These are phyloP conservation scores for Lactarius tabidus DNA, from an alignment of 768 basidiomycete species.

Conservation along the genomic window DNA sequence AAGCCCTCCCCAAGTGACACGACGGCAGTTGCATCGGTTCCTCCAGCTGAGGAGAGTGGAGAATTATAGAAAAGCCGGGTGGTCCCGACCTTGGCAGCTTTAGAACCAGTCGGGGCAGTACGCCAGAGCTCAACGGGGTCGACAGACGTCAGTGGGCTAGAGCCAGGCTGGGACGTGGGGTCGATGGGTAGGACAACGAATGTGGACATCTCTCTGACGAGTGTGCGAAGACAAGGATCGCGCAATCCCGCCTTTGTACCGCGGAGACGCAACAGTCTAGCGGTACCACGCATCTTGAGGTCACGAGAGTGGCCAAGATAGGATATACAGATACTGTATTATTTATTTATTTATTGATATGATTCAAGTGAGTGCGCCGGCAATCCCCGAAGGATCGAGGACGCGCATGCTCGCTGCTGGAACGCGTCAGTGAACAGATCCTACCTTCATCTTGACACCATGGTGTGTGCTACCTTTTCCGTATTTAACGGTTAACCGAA, in stretches of 20 bases:
- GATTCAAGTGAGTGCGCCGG: not conserved
- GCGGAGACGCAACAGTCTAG: constrained; percentile 8
- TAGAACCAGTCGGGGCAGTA: constrained; percentile 40
- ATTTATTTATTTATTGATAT: no score
- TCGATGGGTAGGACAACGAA: constrained; percentile 59
- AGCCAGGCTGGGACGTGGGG: constrained; percentile 36
- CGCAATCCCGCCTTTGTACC: constrained; percentile 23
- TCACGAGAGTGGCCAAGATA: no score
- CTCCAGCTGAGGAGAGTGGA: constrained; percentile 33
- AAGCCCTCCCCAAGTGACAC: constrained; percentile 58
- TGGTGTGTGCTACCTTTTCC: constrained; percentile 11
- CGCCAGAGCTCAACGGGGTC: constrained; percentile 51
- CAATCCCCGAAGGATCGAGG: constrained; percentile 4
- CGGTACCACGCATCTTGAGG: not conserved
- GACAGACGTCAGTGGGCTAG: constrained; percentile 34
- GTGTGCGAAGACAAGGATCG: constrained; percentile 7
- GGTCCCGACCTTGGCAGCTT: constrained; percentile 54
- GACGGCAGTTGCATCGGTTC: constrained; percentile 45
- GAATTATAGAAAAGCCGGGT: constrained; percentile 62
- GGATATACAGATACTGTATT: no score
- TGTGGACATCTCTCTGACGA: constrained; percentile 40
- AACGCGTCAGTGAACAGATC: constrained; percentile 11
- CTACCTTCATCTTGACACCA: constrained; percentile 8
- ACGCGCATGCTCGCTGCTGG: constrained; percentile 6
- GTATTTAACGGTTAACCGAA: not conserved